These are phyloP conservation scores for Axilococcus clingmanii DNA, from an alignment of 139 green algal genomes.

Conservation along the genomic window DNA sequence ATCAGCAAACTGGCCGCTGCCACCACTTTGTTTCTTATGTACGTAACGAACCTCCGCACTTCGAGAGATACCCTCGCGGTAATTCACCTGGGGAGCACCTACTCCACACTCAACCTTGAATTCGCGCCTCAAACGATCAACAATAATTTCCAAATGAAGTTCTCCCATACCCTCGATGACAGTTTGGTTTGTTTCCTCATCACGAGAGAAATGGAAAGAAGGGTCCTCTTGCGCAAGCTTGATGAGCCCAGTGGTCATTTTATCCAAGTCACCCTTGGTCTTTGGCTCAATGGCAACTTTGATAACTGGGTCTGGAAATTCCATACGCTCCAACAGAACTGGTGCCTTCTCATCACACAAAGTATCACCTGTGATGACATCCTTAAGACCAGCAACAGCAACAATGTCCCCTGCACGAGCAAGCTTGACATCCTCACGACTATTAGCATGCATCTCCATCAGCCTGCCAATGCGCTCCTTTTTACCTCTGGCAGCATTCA, in stretches of 20 bases:
- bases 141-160: conserved; percentile 98
- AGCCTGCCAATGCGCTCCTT: conserved; percentile 97
- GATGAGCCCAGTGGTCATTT: conserved; percentile 90
- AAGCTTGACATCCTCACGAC: conserved; percentile 88
- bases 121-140: conserved; percentile 91
- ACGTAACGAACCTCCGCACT: conserved; percentile 74
- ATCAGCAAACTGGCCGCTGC: conserved; percentile 94
- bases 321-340: conserved; percentile 98
- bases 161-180: conserved; percentile 99
- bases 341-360: conserved; percentile 86
- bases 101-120: conserved; percentile 95
- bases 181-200: conserved; percentile 94
- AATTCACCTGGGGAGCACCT: conserved; percentile 94
- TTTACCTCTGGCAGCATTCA: conserved; percentile 90
- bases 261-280: conserved; percentile 92
- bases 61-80: conserved; percentile 90
- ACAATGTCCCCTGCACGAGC: conserved; percentile 91
- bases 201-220: conserved; percentile 73
- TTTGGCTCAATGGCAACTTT: conserved; percentile 98
- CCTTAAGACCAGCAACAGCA: conserved; percentile 91
- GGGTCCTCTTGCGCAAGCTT: conserved; percentile 98
- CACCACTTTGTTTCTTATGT: conserved; percentile 99
- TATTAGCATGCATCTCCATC: conserved; percentile 99
- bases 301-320: conserved; percentile 99
- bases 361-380: conserved; percentile 91